Conservation (phyloP, 345 rosid species). For the Pugionium dolabratum region DNA sequence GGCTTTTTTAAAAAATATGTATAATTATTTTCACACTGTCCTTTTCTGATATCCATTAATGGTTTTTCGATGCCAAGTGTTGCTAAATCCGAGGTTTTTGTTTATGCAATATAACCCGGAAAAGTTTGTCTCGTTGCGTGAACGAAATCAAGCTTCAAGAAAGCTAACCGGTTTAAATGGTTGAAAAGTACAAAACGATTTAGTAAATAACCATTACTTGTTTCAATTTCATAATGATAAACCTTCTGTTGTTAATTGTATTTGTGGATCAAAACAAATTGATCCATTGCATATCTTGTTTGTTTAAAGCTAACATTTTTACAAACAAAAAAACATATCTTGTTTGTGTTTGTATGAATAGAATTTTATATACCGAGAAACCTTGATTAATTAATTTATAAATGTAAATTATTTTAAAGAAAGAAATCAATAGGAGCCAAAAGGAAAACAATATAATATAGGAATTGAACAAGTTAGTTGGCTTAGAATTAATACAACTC, state of each 20-base stretch:
- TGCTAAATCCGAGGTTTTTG: conserved; percentile 29
- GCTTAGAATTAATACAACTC: conserved; percentile 32
- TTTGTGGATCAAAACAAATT: neutral
- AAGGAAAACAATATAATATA: conserved; percentile 27
- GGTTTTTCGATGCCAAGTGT: conserved; percentile 18
- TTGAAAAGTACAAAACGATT: neutral
- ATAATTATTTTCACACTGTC: conserved; percentile 25
- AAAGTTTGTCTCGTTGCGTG: conserved; percentile 35
- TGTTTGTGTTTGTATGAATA: conserved; percentile 21
- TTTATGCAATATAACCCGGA: conserved; percentile 34
- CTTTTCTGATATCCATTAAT: conserved; percentile 13
- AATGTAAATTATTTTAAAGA: neutral
- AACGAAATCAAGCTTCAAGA: conserved; percentile 20
- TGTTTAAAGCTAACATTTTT: too few species aligned
- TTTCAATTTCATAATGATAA: neutral
- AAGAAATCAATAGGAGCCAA: conserved; percentile 14
- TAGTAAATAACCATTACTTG: neutral
- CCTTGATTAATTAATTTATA: neutral
- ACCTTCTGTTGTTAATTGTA: too few species aligned
- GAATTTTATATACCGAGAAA: conserved; percentile 24
- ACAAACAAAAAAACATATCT: neutral
- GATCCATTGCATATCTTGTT: neutral
- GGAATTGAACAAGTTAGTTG: conserved; percentile 35
- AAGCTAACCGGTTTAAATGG: conserved; percentile 28
- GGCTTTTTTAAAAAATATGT: neutral